Evolutionary conservation across 768 basidiomycete genomes (phyloP), one percentile per base, ranked within the genome.

Genomic region (Fomitopsis serialis): DNA sequence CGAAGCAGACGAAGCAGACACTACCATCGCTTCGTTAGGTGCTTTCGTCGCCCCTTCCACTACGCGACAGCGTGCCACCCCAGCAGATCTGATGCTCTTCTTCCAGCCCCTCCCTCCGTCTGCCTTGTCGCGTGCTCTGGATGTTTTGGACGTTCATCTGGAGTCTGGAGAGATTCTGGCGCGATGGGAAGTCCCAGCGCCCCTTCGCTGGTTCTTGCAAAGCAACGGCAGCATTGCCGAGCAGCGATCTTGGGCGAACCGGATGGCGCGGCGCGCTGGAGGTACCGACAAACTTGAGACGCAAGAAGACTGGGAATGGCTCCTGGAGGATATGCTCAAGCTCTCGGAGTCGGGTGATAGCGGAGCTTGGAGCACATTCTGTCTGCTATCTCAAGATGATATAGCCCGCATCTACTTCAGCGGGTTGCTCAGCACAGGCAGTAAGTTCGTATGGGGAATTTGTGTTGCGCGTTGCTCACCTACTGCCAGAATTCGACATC

Each of bases 131-230:
- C 80, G 81, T 49, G 84, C 86, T 6, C 79, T 99, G 37, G 96
- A 99, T 65, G 82, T 93, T 48, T 78, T 98, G 48, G 96, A 98
- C 68, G 81, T 96, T 1, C 96, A 98, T 67, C 78, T 99, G 12
- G 92, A 97, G 63, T 89, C 89, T 0, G 95, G 92, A 21, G 96
- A 98, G 68, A 91, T 93, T 42, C 73, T 99, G 17, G 80, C 89
- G 2, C 79, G 92, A 25, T 99, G 95, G 94, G 79, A 78, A 61
- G 88, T 88, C 1, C 79, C 89, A 22, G 87, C 87, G 2, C 85
- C 90, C 2, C 70, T 98, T 42, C 78, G 84, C n/a, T 98, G 93
- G 89, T 91, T 98, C 68, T 72, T 98, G 19, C 89, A 86, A 61
- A 90, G 91, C 56, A 75, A 81, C 51, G 68, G 76, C 17, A 76